Evolutionary conservation across 2,329 filamentous ascomycete species (phyloP).

Genomic region (Alternaria sp.): DNA sequence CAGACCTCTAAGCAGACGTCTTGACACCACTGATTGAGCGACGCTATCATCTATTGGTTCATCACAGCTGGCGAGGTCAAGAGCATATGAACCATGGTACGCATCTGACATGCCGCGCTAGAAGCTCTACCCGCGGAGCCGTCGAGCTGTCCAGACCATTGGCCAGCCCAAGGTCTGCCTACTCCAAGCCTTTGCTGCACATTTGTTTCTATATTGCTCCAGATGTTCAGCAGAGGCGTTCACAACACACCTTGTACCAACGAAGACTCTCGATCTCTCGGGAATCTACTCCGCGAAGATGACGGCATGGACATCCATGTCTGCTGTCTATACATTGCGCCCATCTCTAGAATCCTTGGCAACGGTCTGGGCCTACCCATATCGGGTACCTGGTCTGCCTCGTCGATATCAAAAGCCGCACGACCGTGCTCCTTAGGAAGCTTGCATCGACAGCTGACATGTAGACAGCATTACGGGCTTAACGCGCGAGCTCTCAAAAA

Average conservation of each 20-base stretch:
- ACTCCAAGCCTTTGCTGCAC: not conserved
- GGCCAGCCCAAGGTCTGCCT: not conserved
- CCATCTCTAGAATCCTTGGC: conserved; percentile 28
- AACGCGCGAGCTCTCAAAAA: not conserved
- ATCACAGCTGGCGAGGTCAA: not conserved
- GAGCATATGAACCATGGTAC: conserved; percentile 2
- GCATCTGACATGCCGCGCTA: conserved; percentile 3
- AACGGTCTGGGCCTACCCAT: conserved; percentile 30
- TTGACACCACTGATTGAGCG: not conserved
- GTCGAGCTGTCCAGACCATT: not conserved
- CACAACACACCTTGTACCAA: not conserved
- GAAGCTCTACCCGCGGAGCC: not conserved
- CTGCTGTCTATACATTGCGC: conserved; percentile 6
- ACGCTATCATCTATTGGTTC: not conserved
- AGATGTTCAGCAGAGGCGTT: not conserved
- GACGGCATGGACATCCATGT: conserved; percentile 23
- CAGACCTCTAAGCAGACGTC: not conserved
- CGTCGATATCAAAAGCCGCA: conserved; percentile 1
- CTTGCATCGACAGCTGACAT: conserved; percentile 10
- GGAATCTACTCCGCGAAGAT: conserved; percentile 8
- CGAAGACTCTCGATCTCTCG: not conserved
- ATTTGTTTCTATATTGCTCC: not conserved
- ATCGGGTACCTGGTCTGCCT: conserved; percentile 5
- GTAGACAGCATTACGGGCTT: not conserved
- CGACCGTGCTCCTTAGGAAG: conserved; percentile 3